These are phyloP conservation scores for Thalassiosira ordinaria DNA, from an alignment of 352 stramenopile species.

Conservation along the genomic window DNA sequence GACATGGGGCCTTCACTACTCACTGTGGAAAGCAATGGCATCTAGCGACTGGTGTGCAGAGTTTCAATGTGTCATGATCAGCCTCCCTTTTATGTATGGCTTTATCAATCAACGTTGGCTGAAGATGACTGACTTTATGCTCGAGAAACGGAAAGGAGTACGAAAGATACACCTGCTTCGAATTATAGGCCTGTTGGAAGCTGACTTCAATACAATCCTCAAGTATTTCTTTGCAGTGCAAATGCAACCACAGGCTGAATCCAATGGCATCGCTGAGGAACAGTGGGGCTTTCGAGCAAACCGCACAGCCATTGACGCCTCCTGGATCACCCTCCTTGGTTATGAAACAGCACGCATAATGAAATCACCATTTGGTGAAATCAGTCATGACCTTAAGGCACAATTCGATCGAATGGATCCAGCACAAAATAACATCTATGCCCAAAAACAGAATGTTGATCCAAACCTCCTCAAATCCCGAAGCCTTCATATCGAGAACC, in stretches of 20 bases:
- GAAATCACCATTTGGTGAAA: background rate
- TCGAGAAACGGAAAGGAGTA: slow-evolving; percentile 20
- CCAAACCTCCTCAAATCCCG: background rate
- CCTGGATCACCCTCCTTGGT: background rate
- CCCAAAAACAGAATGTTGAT: background rate
- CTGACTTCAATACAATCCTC: slow-evolving; percentile 18
- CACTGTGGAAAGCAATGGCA: background rate
- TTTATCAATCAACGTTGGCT: slow-evolving; percentile 7
- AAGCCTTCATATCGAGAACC: background rate
- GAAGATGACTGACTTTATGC: slow-evolving; percentile 18
- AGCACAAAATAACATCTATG: background rate
- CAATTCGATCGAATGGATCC: background rate
- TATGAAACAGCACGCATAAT: background rate
- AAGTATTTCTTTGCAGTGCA: slow-evolving; percentile 3
- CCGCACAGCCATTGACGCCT: background rate
- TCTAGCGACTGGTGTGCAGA: background rate
- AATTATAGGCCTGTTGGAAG: slow-evolving; percentile 42
- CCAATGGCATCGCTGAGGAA: background rate
- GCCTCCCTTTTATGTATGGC: background rate
- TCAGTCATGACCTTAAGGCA: background rate
- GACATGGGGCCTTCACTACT: background rate
- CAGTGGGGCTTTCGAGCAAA: background rate
- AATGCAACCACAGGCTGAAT: background rate
- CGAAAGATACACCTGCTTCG: slow-evolving; percentile 29
- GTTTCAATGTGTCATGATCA: background rate